Base-by-base conservation (phyloP, 805 yeast species). In the Saturnispora galanensis region DNA sequence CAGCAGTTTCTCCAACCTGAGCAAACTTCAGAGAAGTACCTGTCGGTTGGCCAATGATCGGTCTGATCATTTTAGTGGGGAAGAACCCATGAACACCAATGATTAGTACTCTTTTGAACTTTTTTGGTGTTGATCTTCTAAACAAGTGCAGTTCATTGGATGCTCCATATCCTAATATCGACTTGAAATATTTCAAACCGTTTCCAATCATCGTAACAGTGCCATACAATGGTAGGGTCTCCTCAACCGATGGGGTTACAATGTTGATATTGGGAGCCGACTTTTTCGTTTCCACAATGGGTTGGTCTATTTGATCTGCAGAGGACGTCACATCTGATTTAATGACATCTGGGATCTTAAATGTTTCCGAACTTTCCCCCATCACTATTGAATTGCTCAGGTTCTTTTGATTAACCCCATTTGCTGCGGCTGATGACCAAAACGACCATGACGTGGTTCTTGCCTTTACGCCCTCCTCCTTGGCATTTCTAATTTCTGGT, bases 51-150 rank as follows among this genome's bases (percentile, higher is more conserved):
- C 98, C 98, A 42, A 90, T 79, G 12, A 90, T 56, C 0, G 95
- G 88, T 42, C 98, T 66, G 9, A 93, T 69, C 71, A 87, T 79
- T 50, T 74, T 77, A 1, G 87, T 84, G 0, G 98, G 98, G 66
- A 93, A 90, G 57, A 89, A 90, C 1, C 98, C 98, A 65, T 90
- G 98, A 1, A 90, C 89, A 0, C 98, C 98, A 47, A 90, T 77
- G 31, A 93, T 82, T 29, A 90, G 71, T 0, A 84, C 84, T 50
- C 79, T 77, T 46, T 75, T 74, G 45, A 75, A 52, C 1, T 13
- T 26, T 3, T 53, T 47, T 0, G 67, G 56, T 8, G 44, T 39
- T 9, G 18, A 21, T 33, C 50, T 58, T 15, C 60, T 38, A 30
- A 50, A 47, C 9, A 59, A 44, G 47, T 56, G 57, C 4, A 32